Evolutionary conservation across 2,329 filamentous ascomycete genomes (phyloP).

Genomic region (Botrytis cinerea): DNA sequence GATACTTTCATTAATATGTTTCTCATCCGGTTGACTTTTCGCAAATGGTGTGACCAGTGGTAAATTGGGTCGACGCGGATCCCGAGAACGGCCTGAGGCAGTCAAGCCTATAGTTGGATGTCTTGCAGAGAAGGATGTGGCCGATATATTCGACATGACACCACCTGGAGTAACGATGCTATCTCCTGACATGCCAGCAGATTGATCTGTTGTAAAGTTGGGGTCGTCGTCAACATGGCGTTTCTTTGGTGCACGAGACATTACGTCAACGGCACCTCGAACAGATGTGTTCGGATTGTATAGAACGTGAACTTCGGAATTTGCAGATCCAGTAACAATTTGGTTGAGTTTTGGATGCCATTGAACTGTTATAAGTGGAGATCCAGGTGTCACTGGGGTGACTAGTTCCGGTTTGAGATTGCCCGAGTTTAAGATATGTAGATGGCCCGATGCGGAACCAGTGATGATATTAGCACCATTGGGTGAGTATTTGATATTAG

Average conservation of each 20-base stretch:
- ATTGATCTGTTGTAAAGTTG: constrained; percentile 79
- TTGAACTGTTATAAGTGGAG: constrained; percentile 77
- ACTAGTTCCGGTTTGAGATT: constrained; percentile 83
- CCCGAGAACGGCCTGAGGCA: constrained; percentile 72
- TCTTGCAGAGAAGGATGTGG: constrained; percentile 54
- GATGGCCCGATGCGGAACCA: constrained; percentile 79
- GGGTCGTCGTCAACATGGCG: constrained; percentile 95
- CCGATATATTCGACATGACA: constrained; percentile 52
- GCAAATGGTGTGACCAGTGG: constrained; percentile 86
- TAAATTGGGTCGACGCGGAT: constrained; percentile 82
- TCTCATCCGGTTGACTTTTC: constrained; percentile 85
- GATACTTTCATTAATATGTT: constrained; percentile 84
- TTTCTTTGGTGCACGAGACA: constrained; percentile 92
- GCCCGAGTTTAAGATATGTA: constrained; percentile 92
- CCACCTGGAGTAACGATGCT: constrained; percentile 72
- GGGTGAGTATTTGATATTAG: constrained; percentile 87
- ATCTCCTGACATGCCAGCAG: constrained; percentile 79
- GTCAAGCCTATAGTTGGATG: constrained; percentile 75
- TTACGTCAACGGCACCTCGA: constrained; percentile 81
- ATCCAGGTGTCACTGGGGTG: constrained; percentile 84
- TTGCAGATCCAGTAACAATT: constrained; percentile 90
- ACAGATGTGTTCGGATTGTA: constrained; percentile 84
- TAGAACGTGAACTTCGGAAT: constrained; percentile 84
- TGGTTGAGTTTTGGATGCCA: constrained; percentile 98
- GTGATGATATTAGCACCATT: constrained; percentile 83